Evolutionary conservation across 345 rosid species (phyloP), one percentile per base, ranked within the genome.

Genomic region (Limnanthes douglasii): DNA sequence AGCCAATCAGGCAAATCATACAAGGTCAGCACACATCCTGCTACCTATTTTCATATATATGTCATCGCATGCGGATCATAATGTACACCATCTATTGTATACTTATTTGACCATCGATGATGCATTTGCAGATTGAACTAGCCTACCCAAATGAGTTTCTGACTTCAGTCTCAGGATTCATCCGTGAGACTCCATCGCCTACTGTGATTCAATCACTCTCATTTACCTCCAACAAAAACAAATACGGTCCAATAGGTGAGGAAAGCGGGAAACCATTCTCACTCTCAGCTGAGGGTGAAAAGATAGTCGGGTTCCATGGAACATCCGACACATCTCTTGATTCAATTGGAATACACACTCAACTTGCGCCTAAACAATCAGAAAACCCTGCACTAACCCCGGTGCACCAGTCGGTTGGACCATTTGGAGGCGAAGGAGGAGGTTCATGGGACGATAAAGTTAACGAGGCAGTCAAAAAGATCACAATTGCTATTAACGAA

Each of bases 371-470:
- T n/a, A n/a, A n/a, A n/a, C n/a, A n/a, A n/a, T n/a, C 39, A 22
- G 37, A 26, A 29, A 21, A 13, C 6, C 21, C 35, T 21, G 35
- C 32, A 50, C 54, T 18, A 33, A 48, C 32, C 34, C 26, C 43
- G 13, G 34, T 32, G 3, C 55, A 55, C 2, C 15, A 17, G 11
- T n/a, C n/a, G n/a, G n/a, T n/a, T n/a, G n/a, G n/a, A n/a, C n/a
- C n/a, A n/a, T n/a, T n/a, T n/a, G 56, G 62, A n/a, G 34, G 51
- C 25, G 41, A 43, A 5, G 56, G 15, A 22, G 62, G 61, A 15
- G 20, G 29, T 43, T 15, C 3, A 36, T 56, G 61, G 61, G 61
- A 48, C 23, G 61, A 56, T 25, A 56, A 51, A 37, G 46, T 48
- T 19, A 9, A 56, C 31, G 27, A 43, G 12, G 50, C 45, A 14